Evolutionary conservation across 2,329 filamentous ascomycete species (phyloP).

Genomic region (Ophiostoma australiae): DNA sequence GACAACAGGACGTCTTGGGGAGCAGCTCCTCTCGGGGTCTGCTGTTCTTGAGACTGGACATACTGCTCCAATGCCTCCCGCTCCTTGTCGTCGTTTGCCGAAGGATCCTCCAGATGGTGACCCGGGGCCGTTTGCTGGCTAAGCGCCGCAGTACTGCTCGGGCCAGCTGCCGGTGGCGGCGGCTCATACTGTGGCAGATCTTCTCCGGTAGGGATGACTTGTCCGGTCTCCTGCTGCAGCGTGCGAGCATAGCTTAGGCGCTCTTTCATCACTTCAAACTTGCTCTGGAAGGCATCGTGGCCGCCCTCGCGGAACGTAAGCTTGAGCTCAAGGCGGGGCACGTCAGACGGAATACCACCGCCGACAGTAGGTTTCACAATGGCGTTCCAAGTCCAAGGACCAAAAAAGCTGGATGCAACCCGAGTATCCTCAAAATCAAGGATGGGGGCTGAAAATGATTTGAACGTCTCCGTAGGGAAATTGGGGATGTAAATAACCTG

Average conservation of each 20-base stretch:
- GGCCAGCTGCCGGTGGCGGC: constrained; percentile 1
- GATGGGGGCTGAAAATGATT: constrained; percentile 85
- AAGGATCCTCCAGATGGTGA: not conserved
- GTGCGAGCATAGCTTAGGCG: constrained; percentile 76
- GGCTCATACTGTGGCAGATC: constrained; percentile 79
- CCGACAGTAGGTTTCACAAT: constrained; percentile 74
- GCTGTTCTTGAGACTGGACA: constrained; percentile 30
- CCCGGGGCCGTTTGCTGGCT: not conserved
- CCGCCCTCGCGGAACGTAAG: constrained; percentile 92
- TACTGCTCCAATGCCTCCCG: constrained; percentile 17
- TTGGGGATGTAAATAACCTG: constrained; percentile 85
- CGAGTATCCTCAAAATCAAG: constrained; percentile 82
- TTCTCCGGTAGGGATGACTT: constrained; percentile 64
- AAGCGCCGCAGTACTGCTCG: not conserved
- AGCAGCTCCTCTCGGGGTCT: constrained; percentile 19
- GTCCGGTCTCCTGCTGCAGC: constrained; percentile 63
- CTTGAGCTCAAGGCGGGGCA: constrained; percentile 71
- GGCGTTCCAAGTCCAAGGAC: constrained; percentile 84
- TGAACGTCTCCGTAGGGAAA: constrained; percentile 61
- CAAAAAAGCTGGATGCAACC: constrained; percentile 84
- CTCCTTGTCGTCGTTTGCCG: constrained; percentile 20
- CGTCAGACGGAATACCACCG: constrained; percentile 72
- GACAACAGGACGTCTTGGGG: constrained; percentile 19
- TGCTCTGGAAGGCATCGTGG: constrained; percentile 82
- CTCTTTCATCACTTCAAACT: constrained; percentile 80